Evolutionary conservation across 1,284 basidiomycete genomes (phyloP), one percentile per base, ranked within the genome.

Genomic region (Neonothopanus nambi): DNA sequence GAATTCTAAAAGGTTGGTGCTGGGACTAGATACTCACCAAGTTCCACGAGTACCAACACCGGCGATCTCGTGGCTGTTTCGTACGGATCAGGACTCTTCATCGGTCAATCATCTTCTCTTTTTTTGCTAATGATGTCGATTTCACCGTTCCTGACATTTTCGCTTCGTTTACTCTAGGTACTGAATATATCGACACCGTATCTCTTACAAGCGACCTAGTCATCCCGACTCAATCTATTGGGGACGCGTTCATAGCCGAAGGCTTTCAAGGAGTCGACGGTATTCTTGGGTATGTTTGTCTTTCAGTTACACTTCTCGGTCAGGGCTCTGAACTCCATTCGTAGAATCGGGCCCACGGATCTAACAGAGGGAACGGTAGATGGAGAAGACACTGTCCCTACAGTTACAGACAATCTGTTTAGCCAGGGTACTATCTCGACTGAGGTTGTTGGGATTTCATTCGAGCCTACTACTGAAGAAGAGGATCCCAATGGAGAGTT

Each of bases 401-500:
- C 75, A 9, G 71, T 80, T 15, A 70, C 67, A 24, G 71, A 79
- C 62, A 79, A 75, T 54, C 70, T 78, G 11, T 64, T 63, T 48
- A 36, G 61, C 13, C 71, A 80, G 60, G 73, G 74, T 11, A 64
- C 64, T 1, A 82, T 85, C 56, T 47, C 67, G 0, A 55, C 65
- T 24, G 69, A 80, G 48, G 65, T 70, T 2, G 69, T 84, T 50
- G 78, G 77, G 6, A 74, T 86, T 56, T 83, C 69, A 48, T 86
- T 74, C 58, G 62, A 68, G 44, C 82, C 81, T 3, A 74, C 72
- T 5, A 77, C 75, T 3, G 21, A 38, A 1, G 49, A 51, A 12
- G 46, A 48, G 18, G 28, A 42, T 7, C 26, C 45, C 6, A 53
- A 54, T 38, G 48, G 45, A 44, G 49, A 54, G 48, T 39, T 48